Evolutionary conservation across 139 green algal genomes (phyloP), one percentile per base, ranked within the genome.

Genomic region (Volvox reticuliferus): DNA sequence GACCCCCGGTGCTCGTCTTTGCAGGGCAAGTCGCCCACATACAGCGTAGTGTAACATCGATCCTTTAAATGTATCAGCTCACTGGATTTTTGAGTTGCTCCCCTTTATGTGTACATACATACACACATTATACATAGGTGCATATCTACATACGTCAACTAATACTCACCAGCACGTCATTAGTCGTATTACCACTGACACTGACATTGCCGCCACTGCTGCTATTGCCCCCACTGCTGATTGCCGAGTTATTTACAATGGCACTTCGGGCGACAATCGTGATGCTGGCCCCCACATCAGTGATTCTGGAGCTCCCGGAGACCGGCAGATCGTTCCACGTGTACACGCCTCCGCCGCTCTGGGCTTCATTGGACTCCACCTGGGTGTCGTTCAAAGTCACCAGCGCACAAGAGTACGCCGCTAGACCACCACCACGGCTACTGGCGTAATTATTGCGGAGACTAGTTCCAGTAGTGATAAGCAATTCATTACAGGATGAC

Each of bases 401-500:
- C n/a, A 89, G 28, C 0, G 36, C 85, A 30, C 85, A 89, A 16
- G 85, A 36, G 1, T 5, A 0, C 12, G 71, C 69, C 19, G 24
- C 36, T 6, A 89, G 0, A n/a, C 13, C 85, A 71, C 67, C 85
- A 50, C 85, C 85, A 36, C 69, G 69, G 19, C 24, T 16, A 37
- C n/a, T 80, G 68, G 84, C 84, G 36, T 3, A 71, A 69, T 89
- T 89, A 37, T 69, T 28, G 35, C n/a, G 5, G 26, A 89, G 2
- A 2, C 6, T 33, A 0, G 84, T 81, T 36, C 84, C 37, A 37
- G 68, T 28, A 14, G 65, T 88, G 1, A 82, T n/a, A 36, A 73
- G 69, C 69, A 89, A 50, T 50, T 89, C 85, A 50, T 89, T 89
- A 44, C 69, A 82, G 36, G 2, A 3, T 16, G 44, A 33, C 12